Evolutionary conservation across 2,329 filamentous ascomycete species (phyloP), one percentile per base, ranked within the genome.

Genomic region (Arthrinium phaeospermum): DNA sequence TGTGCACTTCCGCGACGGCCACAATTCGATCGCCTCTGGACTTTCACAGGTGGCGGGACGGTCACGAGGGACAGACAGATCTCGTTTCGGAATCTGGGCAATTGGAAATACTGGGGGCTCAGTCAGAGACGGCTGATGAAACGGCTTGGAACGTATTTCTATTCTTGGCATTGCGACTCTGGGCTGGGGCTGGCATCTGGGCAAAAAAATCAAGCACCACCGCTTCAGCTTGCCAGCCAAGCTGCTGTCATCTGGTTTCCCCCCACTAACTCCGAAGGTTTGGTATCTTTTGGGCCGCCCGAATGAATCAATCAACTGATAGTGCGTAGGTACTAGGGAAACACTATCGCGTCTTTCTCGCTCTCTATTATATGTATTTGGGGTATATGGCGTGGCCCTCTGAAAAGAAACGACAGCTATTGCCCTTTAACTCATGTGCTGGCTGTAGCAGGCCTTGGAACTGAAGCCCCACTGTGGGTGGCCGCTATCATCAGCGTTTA

Each of bases 61-160:
- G n/a, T n/a, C 7, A n/a, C 10, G 34, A 19, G 22, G 22, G 34
- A 24, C 8, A 41, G 57, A 27, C 19, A 24, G 27, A 64, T 41
- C 4, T 41, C 8, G 34, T 37, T 64, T 24, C 34, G 57, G 53
- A 57, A 57, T 64, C 34, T 41, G 34, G 57, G 10, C n/a, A 27
- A 24, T 24, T 51, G n/a, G 22, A 14, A 24, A 51, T 51, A 51
- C n/a, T 64, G 34, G 34, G 30, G 57, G 24, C 27, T n/a, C 27
- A 30, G 27, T 64, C 57, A 41, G 34, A 64, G 34, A 24, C n/a
- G 57, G 34, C 2, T 2, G 57, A 64, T 64, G 57, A 64, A 64
- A 64, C 57, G 57, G 57, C 57, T 64, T 64, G 57, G 57, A 64
- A 64, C 57, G 34, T 8, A 41, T 64, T 64, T 64, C 57, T 64